phyloP scores from a whole-genome alignment of 768 basidiomycete species.

The Tubosaeta brunneosetosa region DNA sequence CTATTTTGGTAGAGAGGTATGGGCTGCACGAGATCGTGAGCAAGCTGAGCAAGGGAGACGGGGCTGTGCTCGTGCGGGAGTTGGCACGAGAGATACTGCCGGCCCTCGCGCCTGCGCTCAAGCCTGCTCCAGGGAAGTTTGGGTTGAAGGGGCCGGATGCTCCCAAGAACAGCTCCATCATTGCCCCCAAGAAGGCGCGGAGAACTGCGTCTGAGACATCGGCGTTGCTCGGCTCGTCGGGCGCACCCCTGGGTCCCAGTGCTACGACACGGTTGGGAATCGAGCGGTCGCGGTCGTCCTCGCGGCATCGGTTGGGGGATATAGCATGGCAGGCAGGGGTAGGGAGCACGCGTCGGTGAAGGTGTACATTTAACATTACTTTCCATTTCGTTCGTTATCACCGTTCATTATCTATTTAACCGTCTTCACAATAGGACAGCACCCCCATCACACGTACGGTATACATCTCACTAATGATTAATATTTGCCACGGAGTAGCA shows the following conservation, averaged over 20 bases:
- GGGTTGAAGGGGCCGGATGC: constrained; percentile 32
- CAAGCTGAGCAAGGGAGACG: constrained; percentile 77
- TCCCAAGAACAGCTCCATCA: constrained; percentile 33
- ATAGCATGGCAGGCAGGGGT: constrained; percentile 50
- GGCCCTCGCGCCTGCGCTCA: constrained; percentile 65
- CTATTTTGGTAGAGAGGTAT: constrained; percentile 76
- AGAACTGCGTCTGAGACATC: constrained; percentile 69
- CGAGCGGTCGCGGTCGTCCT: constrained; percentile 35
- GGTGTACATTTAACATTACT: constrained; percentile 9
- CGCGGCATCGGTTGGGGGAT: constrained; percentile 56
- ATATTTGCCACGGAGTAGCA: constrained; percentile 2
- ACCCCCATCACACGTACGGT: constrained; percentile 31
- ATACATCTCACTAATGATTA: constrained; percentile 24
- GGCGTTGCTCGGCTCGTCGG: constrained; percentile 27
- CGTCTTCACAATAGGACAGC: constrained; percentile 3
- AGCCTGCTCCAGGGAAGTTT: constrained; percentile 40
- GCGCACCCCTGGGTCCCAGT: constrained; percentile 16
- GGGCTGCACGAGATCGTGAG: constrained; percentile 79
- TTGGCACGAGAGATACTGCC: constrained; percentile 84
- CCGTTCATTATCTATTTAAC: constrained; percentile 15
- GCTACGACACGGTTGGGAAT: constrained; percentile 28
- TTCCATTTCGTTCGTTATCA: constrained; percentile 16
- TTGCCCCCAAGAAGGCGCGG: constrained; percentile 63
- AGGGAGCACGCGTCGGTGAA: constrained; percentile 19
- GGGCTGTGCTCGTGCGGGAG: constrained; percentile 86